phyloP scores from a whole-genome alignment of 2,329 filamentous ascomycete species.

The Xylaria sp. region DNA sequence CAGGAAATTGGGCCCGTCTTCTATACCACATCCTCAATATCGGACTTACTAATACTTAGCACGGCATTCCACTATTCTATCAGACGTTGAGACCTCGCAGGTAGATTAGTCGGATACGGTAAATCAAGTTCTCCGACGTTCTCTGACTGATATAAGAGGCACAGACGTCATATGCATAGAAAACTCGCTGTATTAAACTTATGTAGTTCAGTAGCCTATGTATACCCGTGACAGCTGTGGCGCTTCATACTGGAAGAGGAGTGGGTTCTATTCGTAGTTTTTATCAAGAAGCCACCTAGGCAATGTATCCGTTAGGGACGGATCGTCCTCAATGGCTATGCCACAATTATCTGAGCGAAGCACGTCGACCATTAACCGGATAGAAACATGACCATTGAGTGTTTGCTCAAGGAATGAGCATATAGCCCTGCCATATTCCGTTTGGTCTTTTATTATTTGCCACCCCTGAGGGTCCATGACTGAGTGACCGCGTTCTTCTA shows the following conservation, averaged over 20 bases:
- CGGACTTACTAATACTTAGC: neutral
- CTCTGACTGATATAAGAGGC: too few species aligned
- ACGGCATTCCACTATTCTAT: neutral
- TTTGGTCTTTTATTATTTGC: neutral
- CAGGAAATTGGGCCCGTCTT: too few species aligned
- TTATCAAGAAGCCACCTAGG: neutral
- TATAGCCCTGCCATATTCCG: too few species aligned
- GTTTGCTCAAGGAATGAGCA: neutral
- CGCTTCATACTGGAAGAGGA: too few species aligned
- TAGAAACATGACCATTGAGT: neutral
- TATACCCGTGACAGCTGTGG: too few species aligned
- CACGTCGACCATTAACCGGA: neutral
- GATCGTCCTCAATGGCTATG: neutral
- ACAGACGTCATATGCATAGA: neutral
- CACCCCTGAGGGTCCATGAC: neutral
- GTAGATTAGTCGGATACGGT: neutral
- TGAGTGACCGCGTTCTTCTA: neutral
- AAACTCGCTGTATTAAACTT: neutral
- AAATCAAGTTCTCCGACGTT: neutral
- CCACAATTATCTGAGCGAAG: neutral
- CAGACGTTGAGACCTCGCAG: too few species aligned
- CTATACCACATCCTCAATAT: too few species aligned
- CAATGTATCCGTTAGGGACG: neutral
- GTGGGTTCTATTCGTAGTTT: neutral
- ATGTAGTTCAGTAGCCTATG: too few species aligned